Conservation (phyloP, 2,329 filamentous ascomycete genomes). For the Aspergillus novofumigatus region DNA sequence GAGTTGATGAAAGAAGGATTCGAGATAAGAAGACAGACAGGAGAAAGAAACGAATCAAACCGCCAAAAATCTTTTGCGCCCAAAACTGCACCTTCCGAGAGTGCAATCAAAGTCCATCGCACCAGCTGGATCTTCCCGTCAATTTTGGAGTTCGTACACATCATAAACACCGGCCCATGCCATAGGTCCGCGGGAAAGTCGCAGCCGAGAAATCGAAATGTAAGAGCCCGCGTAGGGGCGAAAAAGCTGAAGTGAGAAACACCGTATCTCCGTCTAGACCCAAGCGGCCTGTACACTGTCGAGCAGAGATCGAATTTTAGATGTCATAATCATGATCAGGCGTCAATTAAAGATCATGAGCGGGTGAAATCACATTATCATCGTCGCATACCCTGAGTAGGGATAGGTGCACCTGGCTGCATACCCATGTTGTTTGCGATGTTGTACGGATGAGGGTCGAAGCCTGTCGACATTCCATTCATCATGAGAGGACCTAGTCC, state of each 20-base stretch:
- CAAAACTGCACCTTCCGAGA: constrained; percentile 26
- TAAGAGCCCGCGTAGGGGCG: constrained; percentile 5
- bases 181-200: constrained; percentile 20
- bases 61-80: constrained; percentile 27
- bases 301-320: not conserved
- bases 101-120: constrained; percentile 23
- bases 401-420: constrained; percentile 34
- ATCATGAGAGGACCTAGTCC: constrained; percentile 52
- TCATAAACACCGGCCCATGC: constrained; percentile 40
- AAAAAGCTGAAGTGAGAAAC: constrained; percentile 13
- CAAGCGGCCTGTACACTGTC: not conserved
- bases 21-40: constrained; percentile 12
- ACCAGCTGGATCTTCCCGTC: constrained; percentile 28
- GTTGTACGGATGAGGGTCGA: constrained; percentile 40
- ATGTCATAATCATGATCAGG: constrained; percentile 5
- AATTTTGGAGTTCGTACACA: constrained; percentile 35
- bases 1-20: constrained; percentile 12
- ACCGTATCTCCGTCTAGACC: not conserved
- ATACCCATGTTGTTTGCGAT: constrained; percentile 42
- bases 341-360: constrained; percentile 7
- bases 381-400: constrained; percentile 35
- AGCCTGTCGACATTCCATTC: constrained; percentile 38
- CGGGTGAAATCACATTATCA: constrained; percentile 12
- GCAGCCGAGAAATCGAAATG: constrained; percentile 22
- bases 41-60: constrained; percentile 21